A percentile compares a stretch with the other conserved stretches of the same genome.
These are phyloP conservation scores for Apiospora koreana DNA, from an alignment of 2,329 filamentous ascomycete species.

Conservation along the genomic window DNA sequence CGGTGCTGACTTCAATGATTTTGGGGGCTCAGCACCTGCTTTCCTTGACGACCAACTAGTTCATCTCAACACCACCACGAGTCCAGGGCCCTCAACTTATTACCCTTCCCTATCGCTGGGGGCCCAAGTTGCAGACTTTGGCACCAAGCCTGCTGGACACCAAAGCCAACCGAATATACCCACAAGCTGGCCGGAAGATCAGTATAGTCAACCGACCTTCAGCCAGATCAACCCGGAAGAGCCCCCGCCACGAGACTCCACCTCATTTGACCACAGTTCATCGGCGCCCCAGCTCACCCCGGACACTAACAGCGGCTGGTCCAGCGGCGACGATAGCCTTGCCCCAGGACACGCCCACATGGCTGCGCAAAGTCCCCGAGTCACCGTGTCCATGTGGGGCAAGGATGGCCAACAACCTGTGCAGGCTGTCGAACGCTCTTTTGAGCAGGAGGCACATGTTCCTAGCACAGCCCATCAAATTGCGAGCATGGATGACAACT, in stretches of 20 bases:
- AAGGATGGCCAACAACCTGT: conserved; percentile 38
- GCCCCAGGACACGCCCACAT: conserved; percentile 41
- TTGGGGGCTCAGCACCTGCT: conserved; percentile 42
- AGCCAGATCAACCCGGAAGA: not conserved
- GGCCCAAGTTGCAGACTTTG: not conserved
- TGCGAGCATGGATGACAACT: conserved; percentile 41
- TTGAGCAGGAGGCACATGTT: conserved; percentile 35
- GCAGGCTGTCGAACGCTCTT: conserved; percentile 41
- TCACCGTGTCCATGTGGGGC: conserved; percentile 59
- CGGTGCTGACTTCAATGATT: conserved; percentile 47
- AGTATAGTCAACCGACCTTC: not conserved
- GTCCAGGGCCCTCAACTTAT: not conserved
- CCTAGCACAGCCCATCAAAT: conserved; percentile 33
- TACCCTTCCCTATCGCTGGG: not conserved
- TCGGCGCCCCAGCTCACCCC: conserved; percentile 48
- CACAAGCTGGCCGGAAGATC: not conserved
- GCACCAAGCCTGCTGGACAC: conserved; percentile 40
- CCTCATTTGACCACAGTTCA: conserved; percentile 27
- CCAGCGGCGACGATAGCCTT: conserved; percentile 53
- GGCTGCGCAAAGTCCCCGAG: conserved; percentile 51
- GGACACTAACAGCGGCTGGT: conserved; percentile 49
- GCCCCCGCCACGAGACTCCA: not conserved
- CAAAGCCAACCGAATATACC: not conserved
- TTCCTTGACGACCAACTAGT: conserved; percentile 42
- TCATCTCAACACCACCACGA: not conserved